These are phyloP conservation scores for Diplodia scrobiculata DNA, from an alignment of 2,329 filamentous ascomycete genomes.

Conservation along the genomic window DNA sequence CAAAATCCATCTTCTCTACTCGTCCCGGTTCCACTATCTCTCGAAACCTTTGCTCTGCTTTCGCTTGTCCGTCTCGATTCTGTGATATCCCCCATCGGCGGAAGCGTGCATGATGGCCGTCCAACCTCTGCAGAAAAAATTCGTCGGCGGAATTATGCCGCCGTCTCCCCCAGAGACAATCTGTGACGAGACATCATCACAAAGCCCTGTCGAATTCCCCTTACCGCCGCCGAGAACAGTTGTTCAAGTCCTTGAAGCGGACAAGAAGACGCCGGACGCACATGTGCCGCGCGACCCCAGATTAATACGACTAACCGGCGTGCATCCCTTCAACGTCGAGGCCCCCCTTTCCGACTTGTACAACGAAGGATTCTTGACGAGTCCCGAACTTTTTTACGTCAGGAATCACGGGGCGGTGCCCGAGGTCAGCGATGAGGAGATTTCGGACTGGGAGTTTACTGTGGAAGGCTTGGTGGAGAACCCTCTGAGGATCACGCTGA, in stretches of 20 bases:
- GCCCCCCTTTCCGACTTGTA: slow-evolving; percentile 77
- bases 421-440: slow-evolving; percentile 68
- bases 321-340: slow-evolving; percentile 90
- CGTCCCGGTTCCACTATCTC: not conserved
- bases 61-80: not conserved
- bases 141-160: slow-evolving; percentile 36
- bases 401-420: slow-evolving; percentile 87
- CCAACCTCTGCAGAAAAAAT: slow-evolving; percentile 33
- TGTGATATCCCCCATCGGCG: not conserved
- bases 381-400: slow-evolving; percentile 86
- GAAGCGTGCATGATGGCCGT: slow-evolving; percentile 28
- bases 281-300: slow-evolving; percentile 79
- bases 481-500: slow-evolving; percentile 70
- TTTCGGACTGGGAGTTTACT: slow-evolving; percentile 77
- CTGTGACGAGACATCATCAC: slow-evolving; percentile 51
- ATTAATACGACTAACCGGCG: slow-evolving; percentile 81
- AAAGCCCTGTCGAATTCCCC: slow-evolving; percentile 57
- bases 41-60: not conserved
- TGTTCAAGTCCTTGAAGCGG: slow-evolving; percentile 68
- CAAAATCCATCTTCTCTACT: slow-evolving; percentile 18
- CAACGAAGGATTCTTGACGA: slow-evolving; percentile 81
- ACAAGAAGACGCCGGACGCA: slow-evolving; percentile 78
- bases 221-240: slow-evolving; percentile 67
- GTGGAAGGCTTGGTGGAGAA: slow-evolving; percentile 81
- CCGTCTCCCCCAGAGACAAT: slow-evolving; percentile 45